Evolutionary conservation across 257 asterid species (phyloP), one percentile per base, ranked within the genome.

Genomic region (Anisodus tanguticus): DNA sequence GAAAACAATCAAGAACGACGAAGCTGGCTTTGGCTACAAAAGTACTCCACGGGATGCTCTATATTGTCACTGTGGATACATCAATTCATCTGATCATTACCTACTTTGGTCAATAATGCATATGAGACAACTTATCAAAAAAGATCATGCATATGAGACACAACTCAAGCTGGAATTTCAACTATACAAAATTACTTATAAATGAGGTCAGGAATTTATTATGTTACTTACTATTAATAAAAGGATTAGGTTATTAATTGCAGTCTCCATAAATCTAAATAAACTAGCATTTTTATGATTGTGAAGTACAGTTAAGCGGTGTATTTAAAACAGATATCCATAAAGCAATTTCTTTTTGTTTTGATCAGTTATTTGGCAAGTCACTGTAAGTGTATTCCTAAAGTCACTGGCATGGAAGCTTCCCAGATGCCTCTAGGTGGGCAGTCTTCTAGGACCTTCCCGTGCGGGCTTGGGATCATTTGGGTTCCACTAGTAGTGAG

Each of bases 311-410:
- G 62, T 49, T 10, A 74, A 45, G 60, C 62, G 12, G 45, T 49
- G 62, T 49, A 74, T 26, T 49, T 49, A 49, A 74, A 74, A 49
- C 39, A 41, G 45, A 74, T 74, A 66, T 74, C 45, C 13, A 74
- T 49, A 49, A 19, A 74, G 3, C 59, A 49, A 74, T 49, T 74
- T 11, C 8, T 74, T 49, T 49, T 49, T 49, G 49, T 49, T 49
- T 74, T 49, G 62, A 74, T 49, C 81, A 74, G 62, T 74, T 74
- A 22, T 26, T 74, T 41, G 6, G 11, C 5, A 10, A 47, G 62
- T 74, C 59, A 69, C 8, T 39, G 54, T 41, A 39, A 69, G 3
- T 39, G 78, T 16, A 69, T 69, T 15, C 78, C 78, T 5, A 16
- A 69, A 1, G 31, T 69, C 78, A 41, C 35, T 69, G 16, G 55